Base-by-base conservation (phyloP, 192 early-diverging fungal species). In the Kickxella alabastrina region DNA sequence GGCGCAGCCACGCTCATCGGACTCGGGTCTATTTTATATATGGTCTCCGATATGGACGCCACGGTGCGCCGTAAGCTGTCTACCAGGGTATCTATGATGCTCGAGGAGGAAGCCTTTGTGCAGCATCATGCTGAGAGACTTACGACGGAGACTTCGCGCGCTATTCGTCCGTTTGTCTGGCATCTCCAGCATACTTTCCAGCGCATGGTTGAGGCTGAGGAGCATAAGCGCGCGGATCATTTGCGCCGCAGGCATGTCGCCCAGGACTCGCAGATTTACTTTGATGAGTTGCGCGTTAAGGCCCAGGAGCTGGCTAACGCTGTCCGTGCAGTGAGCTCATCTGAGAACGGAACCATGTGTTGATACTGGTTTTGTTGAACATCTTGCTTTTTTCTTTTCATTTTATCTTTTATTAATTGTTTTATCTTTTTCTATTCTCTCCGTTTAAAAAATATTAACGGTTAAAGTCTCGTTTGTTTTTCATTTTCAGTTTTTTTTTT, bases 51-150 rank as follows among this genome's bases (percentile, higher is more conserved):
- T 28, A 83, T 87, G 79, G 82, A 83, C 48, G 68, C 77, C 25
- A 84, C 82, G 0, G 77, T 90, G 52, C 79, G 85, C 26, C 83
- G 84, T 67, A 87, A 88, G 65, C 77, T 88, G 43, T 75, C 82
- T 10, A 65, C 52, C n/a, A 51, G 77, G 5, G 54, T 77, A 21
- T 48, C 58, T 72, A 56, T 85, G 83, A 65, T 51, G 58, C 66
- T 37, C 58, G 72, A 37, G 51, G 79, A 40, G 54, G 71, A 46
- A 74, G 80, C 71, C 18, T 81, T 86, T 56, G 77, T 81, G 12
- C 76, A 83, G 18, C 56, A 54, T 14, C 82, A 90, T 41, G 77
- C 82, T 27, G 78, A 84, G 52, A 79, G 84, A 36, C 79, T 90
- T 40, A 66, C 77, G 15, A 79, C 78, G 15, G 84, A 85, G 43